Evolutionary conservation across 2,329 filamentous ascomycete genomes (phyloP).

Genomic region (Penicillium griseofulvum): DNA sequence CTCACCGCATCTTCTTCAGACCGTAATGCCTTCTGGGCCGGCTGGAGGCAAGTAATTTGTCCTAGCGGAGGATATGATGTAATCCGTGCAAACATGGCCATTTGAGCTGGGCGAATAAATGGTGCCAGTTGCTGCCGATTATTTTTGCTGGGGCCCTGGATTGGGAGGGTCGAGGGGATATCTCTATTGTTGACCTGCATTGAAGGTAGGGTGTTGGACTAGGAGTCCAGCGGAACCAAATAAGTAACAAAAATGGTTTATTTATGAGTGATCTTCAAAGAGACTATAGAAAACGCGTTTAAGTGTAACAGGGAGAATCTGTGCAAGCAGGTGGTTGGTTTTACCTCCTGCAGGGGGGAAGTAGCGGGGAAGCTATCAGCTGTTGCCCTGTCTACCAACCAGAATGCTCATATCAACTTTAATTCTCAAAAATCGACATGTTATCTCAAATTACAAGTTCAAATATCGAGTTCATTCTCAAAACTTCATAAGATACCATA

Average conservation of each 20-base stretch:
- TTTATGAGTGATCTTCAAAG: background rate
- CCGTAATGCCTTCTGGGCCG: conserved; percentile 30
- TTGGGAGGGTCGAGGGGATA: conserved; percentile 20
- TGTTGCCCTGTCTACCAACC: background rate
- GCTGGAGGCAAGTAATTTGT: conserved; percentile 64
- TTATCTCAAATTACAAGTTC: background rate
- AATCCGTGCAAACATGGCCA: conserved; percentile 54
- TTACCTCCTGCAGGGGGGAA: background rate
- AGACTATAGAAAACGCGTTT: background rate
- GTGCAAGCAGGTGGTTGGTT: background rate
- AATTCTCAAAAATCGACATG: background rate
- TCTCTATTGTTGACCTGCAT: conserved; percentile 16
- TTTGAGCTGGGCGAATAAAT: conserved; percentile 41
- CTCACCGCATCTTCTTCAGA: conserved; percentile 28
- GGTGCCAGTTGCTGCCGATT: conserved; percentile 25
- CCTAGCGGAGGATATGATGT: conserved; percentile 70
- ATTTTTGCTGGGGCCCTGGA: conserved; percentile 12
- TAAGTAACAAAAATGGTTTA: background rate
- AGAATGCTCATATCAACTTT: background rate
- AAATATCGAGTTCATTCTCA: background rate
- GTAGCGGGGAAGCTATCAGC: conserved; percentile 16
- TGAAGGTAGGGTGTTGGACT: background rate
- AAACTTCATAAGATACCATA: background rate
- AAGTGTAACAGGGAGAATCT: background rate
- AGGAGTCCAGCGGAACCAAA: background rate